Conservation (phyloP, 1,139 yeast species). For the Williopsis jadinii region DNA sequence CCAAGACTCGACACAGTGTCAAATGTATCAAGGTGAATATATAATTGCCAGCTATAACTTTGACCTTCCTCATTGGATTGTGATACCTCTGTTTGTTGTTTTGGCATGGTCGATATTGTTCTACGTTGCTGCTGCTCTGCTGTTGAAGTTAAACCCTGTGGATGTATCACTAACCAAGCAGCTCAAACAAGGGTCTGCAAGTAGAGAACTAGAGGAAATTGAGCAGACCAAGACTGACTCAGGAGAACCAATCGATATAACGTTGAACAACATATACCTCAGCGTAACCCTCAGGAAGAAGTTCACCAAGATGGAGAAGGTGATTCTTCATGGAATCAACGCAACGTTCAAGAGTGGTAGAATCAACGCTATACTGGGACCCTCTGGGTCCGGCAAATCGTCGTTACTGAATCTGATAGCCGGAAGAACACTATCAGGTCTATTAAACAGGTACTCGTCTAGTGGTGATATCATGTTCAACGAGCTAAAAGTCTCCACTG, state of each 20-base stretch:
- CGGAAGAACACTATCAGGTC: conserved; percentile 47
- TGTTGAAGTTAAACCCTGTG: conserved; percentile 9
- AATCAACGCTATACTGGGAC: conserved; percentile 84
- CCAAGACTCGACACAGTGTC: conserved; percentile 34
- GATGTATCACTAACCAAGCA: conserved; percentile 11
- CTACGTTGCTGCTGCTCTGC: conserved; percentile 34
- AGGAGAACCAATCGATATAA: not conserved
- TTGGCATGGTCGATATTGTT: conserved; percentile 57
- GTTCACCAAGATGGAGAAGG: conserved; percentile 16
- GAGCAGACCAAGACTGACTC: conserved; percentile 2
- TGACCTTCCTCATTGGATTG: conserved; percentile 50
- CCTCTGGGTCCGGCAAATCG: conserved; percentile 84
- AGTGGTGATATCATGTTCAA: conserved; percentile 40
- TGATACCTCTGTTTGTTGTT: conserved; percentile 56
- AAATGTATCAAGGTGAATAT: conserved; percentile 40
- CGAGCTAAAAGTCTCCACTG: conserved; percentile 32
- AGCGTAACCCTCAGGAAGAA: conserved; percentile 3
- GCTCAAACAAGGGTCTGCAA: conserved; percentile 3
- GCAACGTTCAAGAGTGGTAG: conserved; percentile 53
- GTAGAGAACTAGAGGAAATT: not conserved
- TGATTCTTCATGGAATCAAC: conserved; percentile 26
- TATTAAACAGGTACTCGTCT: conserved; percentile 24
- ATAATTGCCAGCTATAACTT: conserved; percentile 56
- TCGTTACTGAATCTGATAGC: conserved; percentile 64
- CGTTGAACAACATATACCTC: conserved; percentile 1